phyloP scores from a whole-genome alignment of 495 filamentous ascomycete genomes.

The Thermochaetoides thermophila region DNA sequence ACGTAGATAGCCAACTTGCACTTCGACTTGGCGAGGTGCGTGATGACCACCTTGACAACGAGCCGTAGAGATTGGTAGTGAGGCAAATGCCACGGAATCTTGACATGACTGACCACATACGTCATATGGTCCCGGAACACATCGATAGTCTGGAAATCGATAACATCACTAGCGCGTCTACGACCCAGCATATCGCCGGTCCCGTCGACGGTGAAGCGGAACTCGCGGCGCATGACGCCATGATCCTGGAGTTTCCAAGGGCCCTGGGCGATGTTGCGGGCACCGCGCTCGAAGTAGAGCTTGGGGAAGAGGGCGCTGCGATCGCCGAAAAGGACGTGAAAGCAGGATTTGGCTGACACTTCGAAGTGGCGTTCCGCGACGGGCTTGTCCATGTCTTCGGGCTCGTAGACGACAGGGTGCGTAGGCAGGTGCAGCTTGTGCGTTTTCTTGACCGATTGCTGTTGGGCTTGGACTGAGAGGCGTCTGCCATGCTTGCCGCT shows the following conservation, averaged over 20 bases:
- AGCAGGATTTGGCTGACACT: conserved; percentile 80
- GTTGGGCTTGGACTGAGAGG: too few relatives aligned
- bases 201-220: conserved; percentile 63
- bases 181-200: conserved; percentile 49
- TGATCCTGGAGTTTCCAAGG: conserved; percentile 64
- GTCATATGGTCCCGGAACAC: conserved; percentile 87
- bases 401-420: conserved; percentile 68
- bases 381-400: conserved; percentile 56
- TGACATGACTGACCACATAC: conserved; percentile 82
- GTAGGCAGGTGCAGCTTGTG: conserved; percentile 75
- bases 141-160: conserved; percentile 82
- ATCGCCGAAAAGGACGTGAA: conserved; percentile 92
- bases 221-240: conserved; percentile 56
- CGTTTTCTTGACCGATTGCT: too few relatives aligned
- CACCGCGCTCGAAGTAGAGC: conserved; percentile 72
- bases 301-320: conserved; percentile 88
- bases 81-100: conserved; percentile 84
- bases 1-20: conserved; percentile 84
- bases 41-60: conserved; percentile 85
- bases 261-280: conserved; percentile 66
- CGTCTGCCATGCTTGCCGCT: too few relatives aligned
- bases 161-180: conserved; percentile 42
- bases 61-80: conserved; percentile 64
- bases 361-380: conserved; percentile 67
- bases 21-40: conserved; percentile 78